phyloP scores from a whole-genome alignment of 2,329 filamentous ascomycete genomes.

The Daldinia sp. region DNA sequence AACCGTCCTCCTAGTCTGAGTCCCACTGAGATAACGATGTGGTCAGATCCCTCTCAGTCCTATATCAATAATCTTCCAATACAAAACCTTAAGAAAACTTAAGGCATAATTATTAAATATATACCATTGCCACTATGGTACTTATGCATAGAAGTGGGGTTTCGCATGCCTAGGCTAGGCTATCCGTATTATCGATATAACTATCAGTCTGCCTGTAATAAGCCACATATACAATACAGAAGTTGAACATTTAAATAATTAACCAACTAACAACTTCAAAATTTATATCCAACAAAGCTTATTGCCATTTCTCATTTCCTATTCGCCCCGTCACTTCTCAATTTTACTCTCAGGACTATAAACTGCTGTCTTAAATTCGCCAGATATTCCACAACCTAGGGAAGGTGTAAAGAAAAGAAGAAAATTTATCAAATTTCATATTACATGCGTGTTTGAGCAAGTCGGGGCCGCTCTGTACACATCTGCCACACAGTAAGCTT shows the following conservation, averaged over 20 bases:
- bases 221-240: constrained; percentile 24
- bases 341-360: background rate
- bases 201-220: constrained; percentile 2
- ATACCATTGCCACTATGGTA: no score
- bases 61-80: no score
- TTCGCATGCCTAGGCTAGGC: background rate
- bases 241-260: constrained; percentile 5
- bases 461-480: background rate
- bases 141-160: background rate
- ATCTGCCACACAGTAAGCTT: background rate
- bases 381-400: background rate
- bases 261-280: background rate
- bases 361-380: background rate
- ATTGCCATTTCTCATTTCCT: background rate
- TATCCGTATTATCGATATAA: constrained; percentile 1
- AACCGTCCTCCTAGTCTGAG: no score
- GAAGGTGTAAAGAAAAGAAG: no score
- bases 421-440: background rate
- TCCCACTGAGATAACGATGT: no score
- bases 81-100: no score
- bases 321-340: background rate
- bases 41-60: no score
- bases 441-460: background rate
- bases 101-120: no score
- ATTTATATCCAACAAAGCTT: constrained; percentile 3